Evolutionary conservation across 768 basidiomycete species (phyloP), one percentile per base, ranked within the genome.

Genomic region (Coprinopsis cinerea): DNA sequence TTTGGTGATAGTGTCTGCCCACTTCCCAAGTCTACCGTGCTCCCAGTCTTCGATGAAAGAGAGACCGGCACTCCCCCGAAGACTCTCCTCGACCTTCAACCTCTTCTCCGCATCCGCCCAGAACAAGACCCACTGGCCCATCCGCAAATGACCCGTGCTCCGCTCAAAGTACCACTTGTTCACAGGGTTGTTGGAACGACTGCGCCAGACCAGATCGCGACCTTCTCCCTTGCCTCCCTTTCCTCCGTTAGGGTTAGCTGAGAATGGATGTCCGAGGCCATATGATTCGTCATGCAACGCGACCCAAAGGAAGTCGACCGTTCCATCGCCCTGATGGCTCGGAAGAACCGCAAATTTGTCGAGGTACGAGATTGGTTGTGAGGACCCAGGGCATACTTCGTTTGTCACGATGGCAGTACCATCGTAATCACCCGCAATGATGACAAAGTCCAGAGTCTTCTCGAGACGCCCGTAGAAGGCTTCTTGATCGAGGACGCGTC

Each of bases 161-260:
- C 96, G 83, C 61, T 99, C 96, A 56, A 92, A 97, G 69, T 99
- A 99, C 96, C 96, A 99, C 68, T 93, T 95, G 70, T 99, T 99
- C 49, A 98, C 83, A 0, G 93, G 94, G 65, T 99, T 99, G 68
- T 96, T 78, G 5, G 87, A 76, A 48, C 96, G 78, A 63, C 85
- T 88, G 40, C 96, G 81, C 96, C 96, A 99, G 32, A 99, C 92
- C 51, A 99, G 77, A 62, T 98, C 96, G 37, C 83, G 75, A n/a
- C 94, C 93, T 63, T 87, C 81, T 23, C 95, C 94, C 50, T 79
- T 74, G 26, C 95, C 96, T 47, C 85, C 82, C 59, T 89, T 85
- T 13, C 96, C 95, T 1, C 96, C 89, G 52, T 95, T 95, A 25
- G 93, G 89, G 65, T 99, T 99, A 51, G 88, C 86, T 35, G 96